Conservation (phyloP, 805 yeast species). For the Danielozyma ontarioensis region DNA sequence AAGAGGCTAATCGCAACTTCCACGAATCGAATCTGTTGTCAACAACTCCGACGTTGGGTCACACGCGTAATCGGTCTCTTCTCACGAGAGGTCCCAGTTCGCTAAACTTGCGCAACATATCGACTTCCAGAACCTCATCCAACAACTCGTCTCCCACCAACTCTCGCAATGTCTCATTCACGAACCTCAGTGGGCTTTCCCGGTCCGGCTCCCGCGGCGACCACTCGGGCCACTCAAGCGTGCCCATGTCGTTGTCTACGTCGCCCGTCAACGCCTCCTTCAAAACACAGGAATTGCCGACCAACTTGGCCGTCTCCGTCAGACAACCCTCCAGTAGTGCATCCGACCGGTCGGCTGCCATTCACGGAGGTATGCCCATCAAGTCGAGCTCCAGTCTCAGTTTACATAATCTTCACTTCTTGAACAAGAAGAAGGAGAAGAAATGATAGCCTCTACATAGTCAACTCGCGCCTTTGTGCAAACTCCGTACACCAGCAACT, state of each 20-base stretch:
- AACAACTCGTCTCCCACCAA: conserved; percentile 34
- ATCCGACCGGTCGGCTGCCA: conserved; percentile 22
- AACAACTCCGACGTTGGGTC: conserved; percentile 1
- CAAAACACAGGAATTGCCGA: conserved; percentile 5
- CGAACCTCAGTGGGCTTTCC: conserved; percentile 15
- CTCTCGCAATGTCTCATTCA: conserved; percentile 33
- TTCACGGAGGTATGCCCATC: conserved; percentile 5
- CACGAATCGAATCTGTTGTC: no score
- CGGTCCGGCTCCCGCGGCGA: background rate
- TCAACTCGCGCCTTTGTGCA: no score
- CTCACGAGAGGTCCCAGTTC: conserved; percentile 24
- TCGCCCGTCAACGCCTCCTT: conserved; percentile 4
- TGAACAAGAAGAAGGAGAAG: conserved; percentile 26
- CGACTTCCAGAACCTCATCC: conserved; percentile 17
- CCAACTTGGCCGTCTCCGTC: conserved; percentile 1
- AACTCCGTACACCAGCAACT: no score
- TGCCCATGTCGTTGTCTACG: conserved; percentile 5
- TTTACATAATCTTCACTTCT: conserved; percentile 19
- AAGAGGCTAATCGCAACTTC: conserved; percentile 11
- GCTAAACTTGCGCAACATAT: conserved; percentile 14
- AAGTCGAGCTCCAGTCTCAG: conserved; percentile 18
- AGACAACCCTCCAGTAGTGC: conserved; percentile 26
- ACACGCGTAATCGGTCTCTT: conserved; percentile 12
- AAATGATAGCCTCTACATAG: background rate
- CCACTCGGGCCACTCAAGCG: conserved; percentile 1